phyloP scores from a whole-genome alignment of 129 eudicot genomes.

The Ambrosia artemisiifolia region DNA sequence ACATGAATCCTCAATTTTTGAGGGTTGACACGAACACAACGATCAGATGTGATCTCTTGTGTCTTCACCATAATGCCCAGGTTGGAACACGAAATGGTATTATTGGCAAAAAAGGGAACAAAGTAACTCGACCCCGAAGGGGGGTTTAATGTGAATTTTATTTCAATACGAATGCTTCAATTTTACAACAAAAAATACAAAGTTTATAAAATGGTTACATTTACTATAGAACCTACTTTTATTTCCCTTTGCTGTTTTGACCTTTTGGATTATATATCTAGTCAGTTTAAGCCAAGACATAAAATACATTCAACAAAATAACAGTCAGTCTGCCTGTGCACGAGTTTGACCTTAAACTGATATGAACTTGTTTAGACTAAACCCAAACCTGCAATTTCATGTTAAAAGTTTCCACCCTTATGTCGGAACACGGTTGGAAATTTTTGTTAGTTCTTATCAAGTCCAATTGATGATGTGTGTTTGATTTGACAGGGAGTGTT shows the following conservation, averaged over 20 bases:
- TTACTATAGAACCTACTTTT: not conserved
- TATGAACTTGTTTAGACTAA: not conserved
- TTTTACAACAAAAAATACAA: not conserved
- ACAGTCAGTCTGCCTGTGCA: too few species aligned
- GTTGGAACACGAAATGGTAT: too few species aligned
- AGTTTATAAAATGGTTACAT: not conserved
- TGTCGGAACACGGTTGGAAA: not conserved
- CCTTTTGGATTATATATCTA: not conserved
- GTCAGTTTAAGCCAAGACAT: not conserved
- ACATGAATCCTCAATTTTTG: too few species aligned
- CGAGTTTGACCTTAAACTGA: not conserved
- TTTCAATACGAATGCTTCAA: not conserved
- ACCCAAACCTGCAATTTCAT: not conserved
- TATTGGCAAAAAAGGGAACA: too few species aligned
- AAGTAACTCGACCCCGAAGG: too few species aligned
- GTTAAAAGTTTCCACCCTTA: not conserved
- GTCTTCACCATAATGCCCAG: too few species aligned
- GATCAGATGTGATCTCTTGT: too few species aligned
- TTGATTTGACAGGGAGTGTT: conserved; percentile 65
- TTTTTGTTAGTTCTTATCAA: not conserved
- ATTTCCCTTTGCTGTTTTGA: not conserved
- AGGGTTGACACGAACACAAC: too few species aligned
- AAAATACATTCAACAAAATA: too few species aligned
- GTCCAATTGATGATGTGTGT: not conserved
- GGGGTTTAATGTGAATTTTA: not conserved